Percentiles rank a stretch among this genome's conserved stretches.
phyloP scores from a whole-genome alignment of 495 filamentous ascomycete genomes.

The Lasiosphaeriaceae sp. region DNA sequence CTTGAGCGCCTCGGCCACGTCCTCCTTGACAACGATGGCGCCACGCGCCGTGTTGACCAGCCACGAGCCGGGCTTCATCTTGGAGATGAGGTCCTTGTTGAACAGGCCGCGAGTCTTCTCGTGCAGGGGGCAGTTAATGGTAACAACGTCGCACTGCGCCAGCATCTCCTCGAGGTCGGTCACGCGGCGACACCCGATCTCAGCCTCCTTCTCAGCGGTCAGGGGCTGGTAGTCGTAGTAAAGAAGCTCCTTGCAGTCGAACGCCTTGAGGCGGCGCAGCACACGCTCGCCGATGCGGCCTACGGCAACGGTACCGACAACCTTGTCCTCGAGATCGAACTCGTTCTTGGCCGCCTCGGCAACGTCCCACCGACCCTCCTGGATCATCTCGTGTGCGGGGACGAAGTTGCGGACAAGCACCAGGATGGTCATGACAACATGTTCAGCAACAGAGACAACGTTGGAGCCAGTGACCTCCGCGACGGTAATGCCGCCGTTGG shows the following conservation, averaged over 20 bases:
- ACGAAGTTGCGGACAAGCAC: constrained; percentile 95
- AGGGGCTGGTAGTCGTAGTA: constrained; percentile 99
- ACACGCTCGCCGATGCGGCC: constrained; percentile 98
- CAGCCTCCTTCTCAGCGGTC: constrained; percentile 78
- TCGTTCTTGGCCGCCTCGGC: constrained; percentile 95
- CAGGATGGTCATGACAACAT: constrained; percentile 99
- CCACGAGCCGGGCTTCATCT: constrained; percentile 99
- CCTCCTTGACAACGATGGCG: constrained; percentile 98
- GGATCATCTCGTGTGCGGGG: constrained; percentile 91
- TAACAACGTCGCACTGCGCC: constrained; percentile 93
- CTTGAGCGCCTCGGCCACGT: constrained; percentile 91
- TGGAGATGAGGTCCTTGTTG: constrained; percentile 98
- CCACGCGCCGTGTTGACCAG: constrained; percentile 98
- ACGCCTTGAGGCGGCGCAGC: constrained; percentile 86
- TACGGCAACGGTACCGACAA: constrained; percentile 95
- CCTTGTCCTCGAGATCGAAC: constrained; percentile 95
- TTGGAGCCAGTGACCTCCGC: constrained; percentile 95
- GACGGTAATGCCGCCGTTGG: constrained; percentile 95
- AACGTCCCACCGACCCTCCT: constrained; percentile 88
- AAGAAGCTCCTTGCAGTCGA: constrained; percentile 99
- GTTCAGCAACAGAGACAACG: constrained; percentile 85
- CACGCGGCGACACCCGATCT: constrained; percentile 93
- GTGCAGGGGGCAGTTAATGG: constrained; percentile 98
- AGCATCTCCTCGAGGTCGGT: constrained; percentile 90
- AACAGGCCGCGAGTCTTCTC: constrained; percentile 95